Evolutionary conservation across 805 yeast species (phyloP), one percentile per base, ranked within the genome.

Genomic region (Hanseniaspora lachancei): DNA sequence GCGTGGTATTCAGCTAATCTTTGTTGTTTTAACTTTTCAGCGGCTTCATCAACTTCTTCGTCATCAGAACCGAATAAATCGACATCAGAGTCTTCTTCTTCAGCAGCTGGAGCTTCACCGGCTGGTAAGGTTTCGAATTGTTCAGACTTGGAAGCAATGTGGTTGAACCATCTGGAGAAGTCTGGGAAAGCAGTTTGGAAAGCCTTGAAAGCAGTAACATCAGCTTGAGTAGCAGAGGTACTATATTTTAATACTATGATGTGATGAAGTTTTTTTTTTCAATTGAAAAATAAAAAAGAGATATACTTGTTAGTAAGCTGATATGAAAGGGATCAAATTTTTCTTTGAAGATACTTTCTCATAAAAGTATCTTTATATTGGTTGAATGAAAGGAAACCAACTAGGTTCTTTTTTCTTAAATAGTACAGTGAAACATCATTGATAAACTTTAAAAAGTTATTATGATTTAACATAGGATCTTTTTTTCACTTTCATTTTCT

Each of bases 161-260:
- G 97, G 84, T 87, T 87, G 81, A 85, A 88, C 97, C 97, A 93
- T 81, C 97, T 89, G 71, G 96, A 76, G 71, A 89, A 89, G 74
- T 86, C 83, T 74, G 97, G 96, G 86, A 75, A 91, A 74, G 84
- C 75, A 68, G 78, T 70, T 79, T 89, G 89, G 85, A 82, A 91
- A 75, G 96, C 89, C 80, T 87, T 81, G 91, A 82, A 91, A 68
- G 80, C 88, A 66, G 89, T 73, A 62, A 86, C 97, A 72, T 91
- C 97, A 71, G 96, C 96, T 77, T 88, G 96, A 68, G 97, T 77
- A 63, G 96, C 95, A 68, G 88, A 72, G 65, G 89, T 75, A 75
- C 95, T 87, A 62, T 59, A 23, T 49, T 15, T n/a, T 21, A 36
- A 49, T 44, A 21, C 38, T 20, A 34, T 36, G 21, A 43, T 15